These are phyloP conservation scores for Nicotiana sylvestris DNA, from an alignment of 257 asterid species.

Conservation along the genomic window DNA sequence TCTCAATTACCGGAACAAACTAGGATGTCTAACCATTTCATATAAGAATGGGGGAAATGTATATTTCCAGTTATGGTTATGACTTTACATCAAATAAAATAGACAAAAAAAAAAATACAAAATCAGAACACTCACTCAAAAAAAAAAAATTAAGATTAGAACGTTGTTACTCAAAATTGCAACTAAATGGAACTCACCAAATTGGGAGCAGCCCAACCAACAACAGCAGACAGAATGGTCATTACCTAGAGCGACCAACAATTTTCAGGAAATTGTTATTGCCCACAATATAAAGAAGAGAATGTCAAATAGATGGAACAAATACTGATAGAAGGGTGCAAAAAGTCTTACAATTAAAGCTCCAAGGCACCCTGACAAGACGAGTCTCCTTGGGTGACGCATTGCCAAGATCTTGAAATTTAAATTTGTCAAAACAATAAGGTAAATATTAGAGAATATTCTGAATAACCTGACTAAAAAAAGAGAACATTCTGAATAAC, in stretches of 20 bases:
- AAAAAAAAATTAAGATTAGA: too few species aligned
- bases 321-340: not conserved
- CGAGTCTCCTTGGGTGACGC: conserved; percentile 96
- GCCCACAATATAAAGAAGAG: not conserved
- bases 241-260: conserved; percentile 48
- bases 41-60: not conserved
- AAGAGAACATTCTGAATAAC: not conserved
- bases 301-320: not conserved
- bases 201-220: conserved; percentile 99
- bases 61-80: not conserved
- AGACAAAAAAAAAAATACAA: not conserved
- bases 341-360: conserved; percentile 72
- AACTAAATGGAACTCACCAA: conserved; percentile 39
- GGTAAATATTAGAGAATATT: not conserved
- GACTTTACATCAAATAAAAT: not conserved
- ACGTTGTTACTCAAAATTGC: not conserved
- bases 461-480: not conserved
- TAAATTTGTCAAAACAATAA: not conserved
- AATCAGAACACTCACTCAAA: not conserved
- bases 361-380: conserved; percentile 86
- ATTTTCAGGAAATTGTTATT: not conserved
- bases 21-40: not conserved
- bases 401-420: conserved; percentile 75
- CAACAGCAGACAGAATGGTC: conserved; percentile 90
- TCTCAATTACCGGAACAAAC: not conserved